Base-by-base conservation (phyloP, 129 eudicot genomes). In the Chrysanthemum makinoi region DNA sequence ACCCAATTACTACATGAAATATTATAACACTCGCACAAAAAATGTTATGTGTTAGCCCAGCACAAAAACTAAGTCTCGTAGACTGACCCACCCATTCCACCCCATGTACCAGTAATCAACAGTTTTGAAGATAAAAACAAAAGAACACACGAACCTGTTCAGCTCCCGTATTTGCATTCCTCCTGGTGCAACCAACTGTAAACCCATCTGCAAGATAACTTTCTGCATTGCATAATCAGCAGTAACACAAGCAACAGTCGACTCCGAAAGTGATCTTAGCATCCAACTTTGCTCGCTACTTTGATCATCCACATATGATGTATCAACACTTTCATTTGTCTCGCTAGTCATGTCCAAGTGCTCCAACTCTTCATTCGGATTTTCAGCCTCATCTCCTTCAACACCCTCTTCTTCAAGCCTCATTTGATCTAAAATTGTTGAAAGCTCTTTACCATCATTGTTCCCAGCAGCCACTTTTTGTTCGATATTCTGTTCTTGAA, bases 111-210 rank as follows among this genome's bases (percentile, higher is more conserved):
- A 62, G 66, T 1, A 39, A 22, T 14, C 66, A 62, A 62, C 14
- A 62, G 35, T 58, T 6, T 62, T 4, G 33, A 62, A 62, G 4
- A 62, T 2, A 1, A 62, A 15, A 28, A 28, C 35, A 62, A 54
- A 65, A 39, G 17, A 22, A 48, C 50, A 33, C 43, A 20, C 47
- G 15, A 78, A 94, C 98, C 98, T 89, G 82, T 89, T 95, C 62
- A 94, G 77, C 85, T 94, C 97, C 4, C 96, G 93, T 15, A 94
- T 94, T 81, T 94, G 99, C 99, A 94, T 87, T 68, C 99, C 99
- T 60, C 96, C 97, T 51, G 97, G 97, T 5, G 99, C 99, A 63
- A 94, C 75, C 58, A 94, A 77, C 30, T 97, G 93, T 74, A 94
- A 81, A 30, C 99, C 99, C 93, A 94, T 94, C 80, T 94, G 99